Evolutionary conservation across 345 rosid genomes (phyloP), one percentile per base, ranked within the genome.

Genomic region (Clausena lansium): DNA sequence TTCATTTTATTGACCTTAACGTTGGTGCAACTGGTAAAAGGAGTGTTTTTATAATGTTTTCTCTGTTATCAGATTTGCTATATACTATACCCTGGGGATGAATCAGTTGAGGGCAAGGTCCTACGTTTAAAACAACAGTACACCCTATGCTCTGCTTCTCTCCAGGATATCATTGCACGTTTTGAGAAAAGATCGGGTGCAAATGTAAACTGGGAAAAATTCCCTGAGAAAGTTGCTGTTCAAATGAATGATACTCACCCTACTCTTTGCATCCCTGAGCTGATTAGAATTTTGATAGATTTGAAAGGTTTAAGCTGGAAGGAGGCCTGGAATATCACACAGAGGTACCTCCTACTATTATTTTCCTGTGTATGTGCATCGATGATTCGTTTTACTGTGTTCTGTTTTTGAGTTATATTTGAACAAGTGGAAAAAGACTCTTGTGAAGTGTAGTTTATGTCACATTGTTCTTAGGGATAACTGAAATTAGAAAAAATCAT

Each of bases 171-270:
- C 36, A 74, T 92, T 78, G 83, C 87, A 58, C 84, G 89, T 63
- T 91, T 91, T 82, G 97, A 92, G 89, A 91, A 83, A 81, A 89
- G 94, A 83, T 85, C 88, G 17, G 92, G 94, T 70, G 84, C 80
- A 65, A 82, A 69, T n/a, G 45, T 87, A 30, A 88, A 83, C 27
- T 92, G 97, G 94, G 93, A 86, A 78, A 88, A 89, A 70, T 88
- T 92, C 71, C 94, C 94, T 5, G 94, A 88, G 78, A 92, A 92
- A 75, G 97, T 91, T 74, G 94, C 97, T 28, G 89, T 91, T 70
- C 97, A 91, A 83, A 89, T 92, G 97, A 92, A 90, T 83, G 94
- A 92, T 61, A 90, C 94, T 81, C 94, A 92, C 84, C 96, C 96
- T 47, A 91, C 93, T 20, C 86, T 91, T 47, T 91, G 96, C 85